These are phyloP conservation scores for Coriaria nepalensis DNA, from an alignment of 306 rosid genomes.

Conservation along the genomic window DNA sequence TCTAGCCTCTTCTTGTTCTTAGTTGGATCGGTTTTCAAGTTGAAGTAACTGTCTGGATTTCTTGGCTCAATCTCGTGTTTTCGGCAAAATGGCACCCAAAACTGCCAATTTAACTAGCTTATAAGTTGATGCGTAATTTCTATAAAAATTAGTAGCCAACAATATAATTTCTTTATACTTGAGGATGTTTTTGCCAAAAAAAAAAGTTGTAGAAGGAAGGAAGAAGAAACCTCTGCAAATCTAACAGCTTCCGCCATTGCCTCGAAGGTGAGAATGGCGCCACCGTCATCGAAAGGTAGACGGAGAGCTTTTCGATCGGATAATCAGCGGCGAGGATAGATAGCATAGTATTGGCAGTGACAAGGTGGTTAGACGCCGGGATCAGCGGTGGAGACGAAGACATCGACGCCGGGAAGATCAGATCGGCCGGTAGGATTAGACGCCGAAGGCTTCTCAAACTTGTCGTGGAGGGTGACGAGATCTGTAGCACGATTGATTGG, in stretches of 20 bases:
- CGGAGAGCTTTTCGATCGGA: slow-evolving; percentile 52
- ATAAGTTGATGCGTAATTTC: neutral
- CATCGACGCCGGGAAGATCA: slow-evolving; percentile 62
- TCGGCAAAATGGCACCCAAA: slow-evolving; percentile 83
- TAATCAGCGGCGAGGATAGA: slow-evolving; percentile 62
- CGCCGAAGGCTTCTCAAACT: slow-evolving; percentile 45
- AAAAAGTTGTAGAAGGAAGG: neutral
- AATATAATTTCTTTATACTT: too few relatives aligned
- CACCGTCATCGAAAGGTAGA: slow-evolving; percentile 85
- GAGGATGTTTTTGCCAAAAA: neutral
- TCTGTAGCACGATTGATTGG: slow-evolving; percentile 77
- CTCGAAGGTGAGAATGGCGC: slow-evolving; percentile 75
- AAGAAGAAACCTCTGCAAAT: slow-evolving; percentile 55
- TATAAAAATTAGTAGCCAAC: too few relatives aligned
- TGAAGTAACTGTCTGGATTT: slow-evolving; percentile 78
- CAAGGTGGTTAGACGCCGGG: slow-evolving; percentile 81
- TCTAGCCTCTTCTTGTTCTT: slow-evolving; percentile 63
- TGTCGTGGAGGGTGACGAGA: slow-evolving; percentile 47
- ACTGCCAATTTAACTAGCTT: slow-evolving; percentile 13
- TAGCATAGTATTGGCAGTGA: slow-evolving; percentile 74
- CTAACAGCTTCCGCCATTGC: slow-evolving; percentile 80
- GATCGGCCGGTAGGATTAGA: slow-evolving; percentile 54
- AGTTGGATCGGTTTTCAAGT: slow-evolving; percentile 51
- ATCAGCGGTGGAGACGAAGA: slow-evolving; percentile 69
- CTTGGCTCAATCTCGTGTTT: slow-evolving; percentile 71